These are phyloP conservation scores for Fennellomyces sp. DNA, from an alignment of 371 early-diverging fungal species.

Conservation along the genomic window DNA sequence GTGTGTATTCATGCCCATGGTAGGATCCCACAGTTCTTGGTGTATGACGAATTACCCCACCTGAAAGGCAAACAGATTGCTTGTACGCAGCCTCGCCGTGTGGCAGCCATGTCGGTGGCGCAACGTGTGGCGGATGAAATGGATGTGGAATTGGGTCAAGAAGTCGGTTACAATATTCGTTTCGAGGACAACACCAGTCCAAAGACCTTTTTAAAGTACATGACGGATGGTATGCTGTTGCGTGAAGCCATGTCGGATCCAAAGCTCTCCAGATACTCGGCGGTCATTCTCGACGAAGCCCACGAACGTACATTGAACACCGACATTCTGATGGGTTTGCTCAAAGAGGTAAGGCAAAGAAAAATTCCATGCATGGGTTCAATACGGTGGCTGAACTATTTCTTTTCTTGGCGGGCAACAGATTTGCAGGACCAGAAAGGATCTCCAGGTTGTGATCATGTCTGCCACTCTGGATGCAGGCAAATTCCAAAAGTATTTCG, in stretches of 20 bases:
- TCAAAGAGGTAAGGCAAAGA: conserved; percentile 70
- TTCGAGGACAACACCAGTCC: conserved; percentile 92
- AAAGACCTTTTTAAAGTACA: conserved; percentile 90
- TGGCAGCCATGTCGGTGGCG: conserved; percentile 98
- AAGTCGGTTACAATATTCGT: conserved; percentile 97
- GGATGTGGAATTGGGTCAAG: conserved; percentile 86
- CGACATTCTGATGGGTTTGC: conserved; percentile 96
- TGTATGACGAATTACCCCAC: conserved; percentile 90
- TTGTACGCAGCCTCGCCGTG: conserved; percentile 98
- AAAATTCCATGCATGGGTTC: not conserved
- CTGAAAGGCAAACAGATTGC: conserved; percentile 89
- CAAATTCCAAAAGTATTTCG: conserved; percentile 87
- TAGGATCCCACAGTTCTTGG: conserved; percentile 94
- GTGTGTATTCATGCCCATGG: not conserved
- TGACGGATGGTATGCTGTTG: conserved; percentile 99
- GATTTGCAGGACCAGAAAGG: conserved; percentile 59
- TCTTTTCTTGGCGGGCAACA: conserved; percentile 19
- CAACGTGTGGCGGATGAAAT: conserved; percentile 96
- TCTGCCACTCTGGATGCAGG: conserved; percentile 91
- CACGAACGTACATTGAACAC: conserved; percentile 97
- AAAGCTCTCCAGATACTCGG: conserved; percentile 79
- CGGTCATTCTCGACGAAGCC: conserved; percentile 97
- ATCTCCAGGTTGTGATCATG: conserved; percentile 89
- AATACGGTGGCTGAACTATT: not conserved
- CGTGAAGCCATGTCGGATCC: conserved; percentile 98